Conservation (phyloP, 1,139 yeast species). For the Blastobotrys buckinghamii region DNA sequence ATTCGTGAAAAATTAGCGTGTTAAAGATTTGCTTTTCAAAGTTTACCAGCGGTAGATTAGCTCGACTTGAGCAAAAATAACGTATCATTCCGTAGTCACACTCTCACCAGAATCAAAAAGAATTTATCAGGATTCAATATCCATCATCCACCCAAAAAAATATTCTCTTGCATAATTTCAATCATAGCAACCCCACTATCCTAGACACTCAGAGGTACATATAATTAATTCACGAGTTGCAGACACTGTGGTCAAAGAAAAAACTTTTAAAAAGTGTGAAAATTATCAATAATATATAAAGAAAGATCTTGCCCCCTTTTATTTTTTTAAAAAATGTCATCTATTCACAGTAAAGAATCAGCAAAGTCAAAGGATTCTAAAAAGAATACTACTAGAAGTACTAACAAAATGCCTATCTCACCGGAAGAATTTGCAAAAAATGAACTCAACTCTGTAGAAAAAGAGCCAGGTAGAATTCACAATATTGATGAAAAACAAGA, state of each 20-base stretch:
- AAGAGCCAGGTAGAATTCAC: constrained; percentile 49
- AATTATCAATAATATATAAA: too few species aligned
- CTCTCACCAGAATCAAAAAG: neutral
- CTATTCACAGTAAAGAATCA: neutral
- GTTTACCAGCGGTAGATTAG: too few species aligned
- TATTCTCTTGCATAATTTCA: neutral
- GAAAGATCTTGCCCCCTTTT: neutral
- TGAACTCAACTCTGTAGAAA: constrained; percentile 2
- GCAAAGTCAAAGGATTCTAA: neutral
- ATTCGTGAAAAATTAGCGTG: too few species aligned
- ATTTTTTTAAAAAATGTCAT: neutral
- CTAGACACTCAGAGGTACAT: too few species aligned
- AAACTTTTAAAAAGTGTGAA: too few species aligned
- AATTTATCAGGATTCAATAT: neutral
- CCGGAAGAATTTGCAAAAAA: constrained; percentile 3
- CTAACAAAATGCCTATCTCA: constrained; percentile 11
- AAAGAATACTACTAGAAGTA: too few species aligned
- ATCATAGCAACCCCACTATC: too few species aligned
- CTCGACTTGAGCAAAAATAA: too few species aligned
- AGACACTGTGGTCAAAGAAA: too few species aligned
- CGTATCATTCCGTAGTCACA: too few species aligned
- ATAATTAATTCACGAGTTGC: too few species aligned
- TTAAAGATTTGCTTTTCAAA: too few species aligned
- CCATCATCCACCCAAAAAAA: neutral
- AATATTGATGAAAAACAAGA: constrained; percentile 61